A percentile compares a stretch with the other conserved stretches of the same genome.
phyloP scores from a whole-genome alignment of 495 filamentous ascomycete genomes.

The Podospora appendiculata region DNA sequence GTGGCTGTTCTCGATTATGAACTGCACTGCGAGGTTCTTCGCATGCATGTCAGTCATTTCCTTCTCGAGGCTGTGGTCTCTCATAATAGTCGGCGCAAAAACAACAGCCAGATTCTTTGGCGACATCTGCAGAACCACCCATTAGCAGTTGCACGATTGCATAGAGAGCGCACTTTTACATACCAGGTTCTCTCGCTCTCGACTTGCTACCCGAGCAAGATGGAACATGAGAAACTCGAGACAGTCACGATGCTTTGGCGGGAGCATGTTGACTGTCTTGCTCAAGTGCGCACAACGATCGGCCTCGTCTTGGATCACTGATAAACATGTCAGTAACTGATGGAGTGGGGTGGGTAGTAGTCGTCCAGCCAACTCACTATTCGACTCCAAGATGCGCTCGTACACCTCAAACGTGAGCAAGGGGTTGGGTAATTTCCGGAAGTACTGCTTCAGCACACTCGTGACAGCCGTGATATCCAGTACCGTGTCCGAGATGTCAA shows the following conservation, averaged over 20 bases:
- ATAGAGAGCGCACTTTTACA: slow-evolving; percentile 7
- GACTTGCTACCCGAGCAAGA: slow-evolving; percentile 75
- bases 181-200: slow-evolving; percentile 72
- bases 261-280: slow-evolving; percentile 65
- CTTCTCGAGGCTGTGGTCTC: slow-evolving; percentile 75
- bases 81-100: slow-evolving; percentile 96
- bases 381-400: slow-evolving; percentile 76
- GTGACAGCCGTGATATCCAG: slow-evolving; percentile 97
- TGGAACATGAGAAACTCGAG: slow-evolving; percentile 95
- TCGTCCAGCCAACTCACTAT: slow-evolving; percentile 31
- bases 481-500: slow-evolving; percentile 85
- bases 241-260: slow-evolving; percentile 73
- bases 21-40: slow-evolving; percentile 85
- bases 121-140: slow-evolving; percentile 58
- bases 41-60: slow-evolving; percentile 95
- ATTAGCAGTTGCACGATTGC: slow-evolving; percentile 7
- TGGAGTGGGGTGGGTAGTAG: too few species aligned
- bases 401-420: slow-evolving; percentile 92
- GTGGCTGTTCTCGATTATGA: slow-evolving; percentile 78
- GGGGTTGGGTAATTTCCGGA: slow-evolving; percentile 86
- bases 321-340: neutral
- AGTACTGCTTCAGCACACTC: slow-evolving; percentile 93
- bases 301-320: slow-evolving; percentile 43
- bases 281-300: slow-evolving; percentile 62
- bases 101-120: slow-evolving; percentile 93